Base-by-base conservation (phyloP, 805 yeast genomes). In the Blastobotrys muscicola region DNA sequence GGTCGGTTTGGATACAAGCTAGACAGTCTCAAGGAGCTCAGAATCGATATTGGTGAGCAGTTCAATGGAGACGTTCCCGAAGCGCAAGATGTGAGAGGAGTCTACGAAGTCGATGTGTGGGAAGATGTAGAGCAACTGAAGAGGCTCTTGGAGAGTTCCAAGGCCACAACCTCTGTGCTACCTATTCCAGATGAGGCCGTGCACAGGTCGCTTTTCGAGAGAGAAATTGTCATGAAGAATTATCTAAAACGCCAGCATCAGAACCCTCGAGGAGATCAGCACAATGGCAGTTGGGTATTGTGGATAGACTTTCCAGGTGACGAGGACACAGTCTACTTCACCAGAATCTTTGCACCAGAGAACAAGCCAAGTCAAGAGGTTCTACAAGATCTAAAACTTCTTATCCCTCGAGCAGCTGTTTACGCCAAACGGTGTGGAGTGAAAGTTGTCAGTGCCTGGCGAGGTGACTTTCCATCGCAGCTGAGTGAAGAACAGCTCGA, bases 1-100 rank as follows among this genome's bases (percentile, higher is more conserved):
- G 64, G 68, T 31, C 65, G 68, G 48, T 75, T 80, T 50, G 94
- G 89, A 6, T 63, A 52, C 50, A 38, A 48, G 33, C 29, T 36
- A 16, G 46, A 52, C 20, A 46, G 45, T 11, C 35, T 37, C 14
- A 12, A 29, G 5, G 56, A 55, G 44, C 34, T 48, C 26, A 20
- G 26, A 6, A 20, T 20, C 26, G 44, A 30, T 5, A 11, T 40
- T 29, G 36, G 6, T 4, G 34, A 23, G 11, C 23, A 35, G 13
- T 41, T 42, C 15, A 26, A 39, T n/a, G 33, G 23, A 14, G 44
- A 41, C n/a, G n/a, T 3, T 3, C 26, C 26, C 6, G 26, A 20
- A 6, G 26, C 26, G 6, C 26, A 20, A 20, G 26, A 20, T 6
- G 26, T 20, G 26, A 20, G 6, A 6, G 26, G 26, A 4, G 26